Conservation (phyloP, 495 filamentous ascomycete genomes). For the Talaromyces thailandensis region DNA sequence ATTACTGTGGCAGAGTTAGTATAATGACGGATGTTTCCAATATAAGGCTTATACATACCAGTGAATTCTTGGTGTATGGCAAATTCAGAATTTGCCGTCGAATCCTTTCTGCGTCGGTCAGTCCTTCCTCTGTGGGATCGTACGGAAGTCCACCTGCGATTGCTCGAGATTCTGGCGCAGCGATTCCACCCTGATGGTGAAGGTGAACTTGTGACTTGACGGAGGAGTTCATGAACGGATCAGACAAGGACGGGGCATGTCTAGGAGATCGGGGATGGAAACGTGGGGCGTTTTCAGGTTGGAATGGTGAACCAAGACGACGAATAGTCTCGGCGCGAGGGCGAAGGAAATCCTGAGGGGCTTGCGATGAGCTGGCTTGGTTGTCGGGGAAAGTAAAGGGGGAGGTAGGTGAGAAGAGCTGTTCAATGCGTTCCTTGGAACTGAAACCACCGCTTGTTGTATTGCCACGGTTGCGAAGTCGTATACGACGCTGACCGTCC, state of each 20-base stretch:
- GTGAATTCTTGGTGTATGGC: slow-evolving; percentile 25
- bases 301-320: slow-evolving; percentile 46
- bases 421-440: slow-evolving; percentile 20
- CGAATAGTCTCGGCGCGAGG: slow-evolving; percentile 29
- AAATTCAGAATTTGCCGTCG: slow-evolving; percentile 37
- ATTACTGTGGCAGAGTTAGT: background rate
- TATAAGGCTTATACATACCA: slow-evolving; percentile 4
- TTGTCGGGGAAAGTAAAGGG: slow-evolving; percentile 25
- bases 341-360: slow-evolving; percentile 19
- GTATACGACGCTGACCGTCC: slow-evolving; percentile 38
- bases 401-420: slow-evolving; percentile 41
- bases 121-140: slow-evolving; percentile 29
- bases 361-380: slow-evolving; percentile 19
- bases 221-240: slow-evolving; percentile 27
- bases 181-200: slow-evolving; percentile 4
- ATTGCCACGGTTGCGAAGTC: slow-evolving; percentile 41
- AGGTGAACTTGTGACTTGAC: slow-evolving; percentile 9
- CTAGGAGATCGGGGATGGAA: slow-evolving; percentile 16
- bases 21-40: background rate
- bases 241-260: slow-evolving; percentile 34
- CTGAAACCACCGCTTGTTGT: slow-evolving; percentile 28
- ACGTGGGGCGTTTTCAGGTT: slow-evolving; percentile 24
- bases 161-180: slow-evolving; percentile 1
- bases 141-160: slow-evolving; percentile 17
- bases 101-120: slow-evolving; percentile 40